Percentiles rank a stretch among this genome's conserved stretches.
Conservation (phyloP, 306 rosid species). For the Dicorynia guianensis region DNA sequence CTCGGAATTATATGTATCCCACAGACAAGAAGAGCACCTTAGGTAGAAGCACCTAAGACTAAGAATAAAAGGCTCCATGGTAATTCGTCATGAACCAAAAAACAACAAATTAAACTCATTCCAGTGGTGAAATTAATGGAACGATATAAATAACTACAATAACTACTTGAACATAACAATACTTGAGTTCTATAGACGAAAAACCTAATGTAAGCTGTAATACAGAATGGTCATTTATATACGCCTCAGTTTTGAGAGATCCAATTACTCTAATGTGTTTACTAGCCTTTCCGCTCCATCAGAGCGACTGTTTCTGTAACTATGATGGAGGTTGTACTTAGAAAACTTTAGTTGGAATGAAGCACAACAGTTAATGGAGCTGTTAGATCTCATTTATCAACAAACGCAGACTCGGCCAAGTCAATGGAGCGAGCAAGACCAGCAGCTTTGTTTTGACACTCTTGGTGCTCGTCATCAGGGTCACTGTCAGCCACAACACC, state of each 20-base stretch:
- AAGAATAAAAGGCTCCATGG: too few species aligned
- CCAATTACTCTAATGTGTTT: background rate
- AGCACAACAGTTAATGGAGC: background rate
- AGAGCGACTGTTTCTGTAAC: conserved; percentile 5
- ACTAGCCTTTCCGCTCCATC: background rate
- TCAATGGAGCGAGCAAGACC: conserved; percentile 87
- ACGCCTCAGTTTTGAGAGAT: background rate
- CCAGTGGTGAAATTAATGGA: background rate
- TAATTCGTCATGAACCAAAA: too few species aligned
- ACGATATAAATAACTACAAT: background rate
- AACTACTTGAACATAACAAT: conserved; percentile 12
- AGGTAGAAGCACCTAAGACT: too few species aligned
- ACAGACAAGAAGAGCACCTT: too few species aligned
- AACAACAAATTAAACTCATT: background rate
- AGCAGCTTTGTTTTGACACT: conserved; percentile 94
- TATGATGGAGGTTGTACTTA: background rate
- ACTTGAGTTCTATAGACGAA: conserved; percentile 3
- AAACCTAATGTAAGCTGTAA: background rate
- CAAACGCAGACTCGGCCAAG: conserved; percentile 79
- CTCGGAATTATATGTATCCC: too few species aligned
- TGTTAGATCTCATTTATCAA: conserved; percentile 41
- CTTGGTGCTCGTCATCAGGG: conserved; percentile 76
- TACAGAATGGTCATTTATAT: background rate
- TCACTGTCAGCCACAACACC: conserved; percentile 87
- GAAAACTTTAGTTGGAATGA: too few species aligned